Evolutionary conservation across 2,329 filamentous ascomycete genomes (phyloP).

Genomic region (Diaporthe ilicicola): DNA sequence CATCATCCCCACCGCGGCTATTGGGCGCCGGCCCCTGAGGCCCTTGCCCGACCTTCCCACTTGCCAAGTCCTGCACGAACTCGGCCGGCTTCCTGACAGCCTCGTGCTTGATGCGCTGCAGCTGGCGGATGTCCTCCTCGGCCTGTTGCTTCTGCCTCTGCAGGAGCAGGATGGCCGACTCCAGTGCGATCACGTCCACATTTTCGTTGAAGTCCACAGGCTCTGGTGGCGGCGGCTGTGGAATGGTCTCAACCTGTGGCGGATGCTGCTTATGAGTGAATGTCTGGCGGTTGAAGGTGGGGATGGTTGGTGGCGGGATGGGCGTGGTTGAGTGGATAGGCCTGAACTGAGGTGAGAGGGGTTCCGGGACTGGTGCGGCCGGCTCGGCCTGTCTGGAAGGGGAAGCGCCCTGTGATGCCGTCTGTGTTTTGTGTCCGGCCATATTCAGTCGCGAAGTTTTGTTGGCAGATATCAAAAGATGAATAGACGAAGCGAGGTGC

Average conservation of each 20-base stretch:
- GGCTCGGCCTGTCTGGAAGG: constrained; percentile 33
- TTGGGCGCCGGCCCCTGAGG: constrained; percentile 42
- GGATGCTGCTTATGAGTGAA: constrained; percentile 57
- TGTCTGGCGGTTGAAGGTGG: constrained; percentile 45
- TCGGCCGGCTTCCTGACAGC: constrained; percentile 75
- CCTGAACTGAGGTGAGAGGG: constrained; percentile 23
- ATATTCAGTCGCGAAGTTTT: constrained; percentile 33
- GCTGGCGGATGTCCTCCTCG: constrained; percentile 74
- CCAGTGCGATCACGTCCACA: constrained; percentile 86
- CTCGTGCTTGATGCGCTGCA: constrained; percentile 74
- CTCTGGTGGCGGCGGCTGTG: constrained; percentile 55
- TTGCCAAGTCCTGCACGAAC: constrained; percentile 74
- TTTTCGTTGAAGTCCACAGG: constrained; percentile 71
- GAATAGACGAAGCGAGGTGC: neutral
- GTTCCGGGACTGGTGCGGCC: constrained; percentile 24
- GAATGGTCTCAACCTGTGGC: constrained; percentile 43
- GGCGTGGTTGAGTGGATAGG: constrained; percentile 29
- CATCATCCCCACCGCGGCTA: constrained; percentile 43
- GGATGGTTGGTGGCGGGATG: constrained; percentile 31
- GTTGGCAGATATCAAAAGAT: neutral
- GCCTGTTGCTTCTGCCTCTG: constrained; percentile 87
- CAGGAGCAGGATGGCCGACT: constrained; percentile 84
- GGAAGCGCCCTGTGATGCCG: constrained; percentile 36
- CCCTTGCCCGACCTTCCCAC: constrained; percentile 61
- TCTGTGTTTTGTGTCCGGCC: constrained; percentile 41